phyloP scores from a whole-genome alignment of 129 eudicot genomes.

The Tagetes erecta region DNA sequence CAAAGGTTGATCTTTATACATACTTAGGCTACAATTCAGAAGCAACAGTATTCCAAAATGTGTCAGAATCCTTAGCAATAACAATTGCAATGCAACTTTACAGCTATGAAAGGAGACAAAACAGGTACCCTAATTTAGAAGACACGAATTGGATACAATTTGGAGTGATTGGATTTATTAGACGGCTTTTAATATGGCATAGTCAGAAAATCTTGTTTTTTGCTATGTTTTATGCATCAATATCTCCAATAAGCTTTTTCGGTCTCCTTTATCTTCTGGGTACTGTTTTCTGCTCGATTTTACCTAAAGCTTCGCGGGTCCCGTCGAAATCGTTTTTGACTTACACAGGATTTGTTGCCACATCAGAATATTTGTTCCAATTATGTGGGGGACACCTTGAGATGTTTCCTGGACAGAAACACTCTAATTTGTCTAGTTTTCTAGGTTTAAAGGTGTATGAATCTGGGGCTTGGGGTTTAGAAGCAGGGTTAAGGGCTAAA shows the following conservation, averaged over 20 bases:
- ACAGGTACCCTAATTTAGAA: slow-evolving; percentile 53
- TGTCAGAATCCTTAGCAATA: slow-evolving; percentile 88
- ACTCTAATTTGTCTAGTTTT: slow-evolving; percentile 50
- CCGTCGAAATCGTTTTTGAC: slow-evolving; percentile 83
- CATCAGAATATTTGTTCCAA: slow-evolving; percentile 80
- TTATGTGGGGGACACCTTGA: slow-evolving; percentile 77
- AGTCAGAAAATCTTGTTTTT: slow-evolving; percentile 78
- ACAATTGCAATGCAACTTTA: slow-evolving; percentile 98
- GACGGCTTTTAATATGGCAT: slow-evolving; percentile 89
- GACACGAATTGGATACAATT: slow-evolving; percentile 49
- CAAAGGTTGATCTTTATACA: slow-evolving; percentile 55
- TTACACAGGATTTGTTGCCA: slow-evolving; percentile 77
- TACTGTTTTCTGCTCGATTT: slow-evolving; percentile 65
- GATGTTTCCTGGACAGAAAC: slow-evolving; percentile 94
- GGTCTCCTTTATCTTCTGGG: slow-evolving; percentile 91
- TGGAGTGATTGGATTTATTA: slow-evolving; percentile 65
- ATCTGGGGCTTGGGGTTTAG: slow-evolving; percentile 77
- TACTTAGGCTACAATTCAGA: slow-evolving; percentile 72
- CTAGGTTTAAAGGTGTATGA: slow-evolving; percentile 74
- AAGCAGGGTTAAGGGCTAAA: slow-evolving; percentile 84
- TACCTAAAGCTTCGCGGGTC: slow-evolving; percentile 79
- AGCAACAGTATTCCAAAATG: slow-evolving; percentile 67
- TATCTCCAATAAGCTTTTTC: slow-evolving; percentile 91
- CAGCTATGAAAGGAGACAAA: slow-evolving; percentile 98
- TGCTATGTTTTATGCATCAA: slow-evolving; percentile 79